phyloP scores from a whole-genome alignment of 2,329 filamentous ascomycete genomes.

The Alternaria burnsii region DNA sequence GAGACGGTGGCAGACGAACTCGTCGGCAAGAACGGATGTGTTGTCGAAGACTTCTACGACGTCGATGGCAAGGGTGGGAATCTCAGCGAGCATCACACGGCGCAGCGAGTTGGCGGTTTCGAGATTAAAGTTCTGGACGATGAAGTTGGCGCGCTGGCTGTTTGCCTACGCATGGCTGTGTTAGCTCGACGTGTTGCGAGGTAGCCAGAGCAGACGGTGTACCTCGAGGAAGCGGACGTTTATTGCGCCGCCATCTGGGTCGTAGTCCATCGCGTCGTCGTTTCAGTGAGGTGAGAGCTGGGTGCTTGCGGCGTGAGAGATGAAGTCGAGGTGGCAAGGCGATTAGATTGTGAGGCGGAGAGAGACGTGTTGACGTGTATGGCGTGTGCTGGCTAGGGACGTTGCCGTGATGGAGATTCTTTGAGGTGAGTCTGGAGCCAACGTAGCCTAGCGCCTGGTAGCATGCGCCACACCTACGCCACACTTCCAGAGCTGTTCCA shows the following conservation, averaged over 20 bases:
- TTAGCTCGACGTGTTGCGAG: constrained; percentile 25
- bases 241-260: constrained; percentile 56
- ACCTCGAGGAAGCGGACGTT: constrained; percentile 52
- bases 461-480: constrained; percentile 20
- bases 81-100: constrained; percentile 89
- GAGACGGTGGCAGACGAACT: constrained; percentile 92
- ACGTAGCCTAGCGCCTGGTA: constrained; percentile 15
- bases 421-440: constrained; percentile 27
- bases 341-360: constrained; percentile 25
- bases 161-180: constrained; percentile 68
- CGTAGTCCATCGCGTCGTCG: constrained; percentile 58
- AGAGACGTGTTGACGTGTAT: constrained; percentile 31
- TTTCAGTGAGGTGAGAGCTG: constrained; percentile 20
- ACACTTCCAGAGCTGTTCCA: background rate
- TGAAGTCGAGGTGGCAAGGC: constrained; percentile 25
- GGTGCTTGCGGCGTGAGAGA: constrained; percentile 10
- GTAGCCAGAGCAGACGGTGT: constrained; percentile 34
- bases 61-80: constrained; percentile 94
- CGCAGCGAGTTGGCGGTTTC: constrained; percentile 92
- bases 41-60: constrained; percentile 92
- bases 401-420: constrained; percentile 27
- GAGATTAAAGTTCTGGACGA: constrained; percentile 87
- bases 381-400: constrained; percentile 22
- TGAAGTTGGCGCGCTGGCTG: constrained; percentile 84
- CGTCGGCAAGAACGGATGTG: constrained; percentile 94